Base-by-base conservation (phyloP, 352 stramenopile genomes). In the Phytopythium mirpurense region DNA sequence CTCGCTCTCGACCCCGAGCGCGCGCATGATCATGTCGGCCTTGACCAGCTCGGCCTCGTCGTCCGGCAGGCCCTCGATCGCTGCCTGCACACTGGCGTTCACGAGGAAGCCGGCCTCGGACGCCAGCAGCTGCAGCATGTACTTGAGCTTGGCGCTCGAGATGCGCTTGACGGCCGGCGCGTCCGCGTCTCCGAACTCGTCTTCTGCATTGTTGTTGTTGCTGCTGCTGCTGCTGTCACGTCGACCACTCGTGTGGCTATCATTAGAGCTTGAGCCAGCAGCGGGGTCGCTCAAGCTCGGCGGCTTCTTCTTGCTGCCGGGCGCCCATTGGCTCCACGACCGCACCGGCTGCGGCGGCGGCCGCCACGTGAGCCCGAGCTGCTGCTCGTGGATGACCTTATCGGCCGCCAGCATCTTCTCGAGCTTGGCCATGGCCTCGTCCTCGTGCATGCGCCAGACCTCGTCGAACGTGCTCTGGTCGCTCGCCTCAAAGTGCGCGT, bases 401-500 rank as follows among this genome's bases (percentile, higher is more conserved):
- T 97, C 89, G 1, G 90, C 89, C 34, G 86, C 78, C 18, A 98
- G 70, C 18, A 97, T 63, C 62, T 95, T 90, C 19, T 96, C 76
- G 5, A 97, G 70, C 54, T 95, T 86, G 5, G 71, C 58, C 19
- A 91, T 65, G 0, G 79, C 83, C 12, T 96, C 86, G 27, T 90
- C 78, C 56, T 97, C 83, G 60, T 98, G 92, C 92, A 97, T 97
- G n/a, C 55, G 60, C 85, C 89, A 96, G 3, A 98, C 80, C 37
- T 96, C 74, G 24, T 95, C 78, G 57, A 86, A 97, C 35, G 88
- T 96, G 44, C 71, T 78, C 47, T 75, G 74, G 66, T 98, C 94
- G 37, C 82, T 83, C 10, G 86, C 51, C 50, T 97, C 88, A 59
- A 98, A 98, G 67, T 98, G 94, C 19, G 83, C 73, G 44, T 96